Base-by-base conservation (phyloP, 2,329 filamentous ascomycete species). In the Exophiala sideris region DNA sequence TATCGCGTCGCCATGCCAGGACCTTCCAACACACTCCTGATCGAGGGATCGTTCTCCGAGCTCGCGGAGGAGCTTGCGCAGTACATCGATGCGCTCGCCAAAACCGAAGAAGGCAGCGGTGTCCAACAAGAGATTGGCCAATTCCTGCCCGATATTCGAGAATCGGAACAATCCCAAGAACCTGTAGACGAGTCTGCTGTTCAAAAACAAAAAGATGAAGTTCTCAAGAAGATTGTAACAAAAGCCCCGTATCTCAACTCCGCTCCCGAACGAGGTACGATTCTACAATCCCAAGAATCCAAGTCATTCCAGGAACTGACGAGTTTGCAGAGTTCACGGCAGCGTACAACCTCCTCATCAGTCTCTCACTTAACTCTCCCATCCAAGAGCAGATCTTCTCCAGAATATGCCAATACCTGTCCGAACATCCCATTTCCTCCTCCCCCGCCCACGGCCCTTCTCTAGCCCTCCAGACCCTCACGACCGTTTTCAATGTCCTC, bases 401-500 rank as follows among this genome's bases (percentile, higher is more conserved):
- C 56, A 82, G 83, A 66, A 86, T 99, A 67, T 97, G 94, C 83
- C 80, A 85, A 67, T 92, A 95, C 76, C 88, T 99, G 68, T 84
- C 84, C 62, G 59, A 64, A 32, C 87, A 89, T 71, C 92, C 94
- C 61, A 84, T 97, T 69, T 84, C 86, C 58, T 89, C 88, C 58
- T 95, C 92, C 47, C 88, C 91, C 50, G 79, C 86, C 64, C 91
- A 96, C 76, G 90, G 91, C 65, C 80, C 87, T 59, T 87, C 88
- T 46, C 83, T 99, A 62, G 90, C 91, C 61, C 86, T 97, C 65
- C 91, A 90, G 63, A 88, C 94, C 65, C 83, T 99, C 64, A 91
- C 89, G 69, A 96, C 91, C 66, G 85, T 99, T 68, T 99, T 97
- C 86, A 99, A 99, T 81, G 87, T 95, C 62, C 82, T 97, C 64